Evolutionary conservation across 163 green algal genomes (phyloP), one percentile per base, ranked within the genome.

Genomic region (Scenedesmus sp.): DNA sequence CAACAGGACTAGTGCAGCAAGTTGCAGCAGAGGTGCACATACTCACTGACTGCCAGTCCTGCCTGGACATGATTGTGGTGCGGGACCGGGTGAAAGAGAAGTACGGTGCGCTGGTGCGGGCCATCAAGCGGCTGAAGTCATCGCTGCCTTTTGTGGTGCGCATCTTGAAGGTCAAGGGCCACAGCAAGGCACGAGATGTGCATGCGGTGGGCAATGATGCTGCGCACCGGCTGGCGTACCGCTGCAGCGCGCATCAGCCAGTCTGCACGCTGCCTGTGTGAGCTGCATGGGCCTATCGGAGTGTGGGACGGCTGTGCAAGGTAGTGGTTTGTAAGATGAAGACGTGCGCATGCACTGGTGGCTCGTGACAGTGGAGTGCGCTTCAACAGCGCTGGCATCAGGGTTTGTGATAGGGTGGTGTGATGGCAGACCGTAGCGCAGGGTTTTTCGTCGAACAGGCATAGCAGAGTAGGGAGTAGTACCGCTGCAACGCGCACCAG

Each of bases 1-100:
- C 57, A 74, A 57, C 59, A 86, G 82, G 18, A 34, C 82, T 67
- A 13, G 23, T 76, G 59, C 83, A 88, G 83, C 56, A 74, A 82
- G 84, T 26, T 82, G 84, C 57, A 26, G 23, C 84, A 84, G 84
- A 89, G 84, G 84, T 89, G 84, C 84, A 81, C 52, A 89, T 89
- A 26, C 60, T 89, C 15, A 82, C 84, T 4, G 84, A 89, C 62
- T 89, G n/a, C 84, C 62, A 89, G 16, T 10, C 26, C n/a, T 89
- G 84, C 67, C 16, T 89, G 34, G 62, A 89, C 67, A 89, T 89
- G 84, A 4, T 89, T 3, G 7, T 64, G 2, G 76, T 84, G 8
- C 76, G 34, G 1, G 76, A 56, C 62, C 81, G 34, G 62, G 34
- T 89, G 12, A 89, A 89, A 34, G 26, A 8, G 1, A 89, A 89